Evolutionary conservation across 192 early-diverging fungal species (phyloP).

Genomic region (Coemansia sp.): DNA sequence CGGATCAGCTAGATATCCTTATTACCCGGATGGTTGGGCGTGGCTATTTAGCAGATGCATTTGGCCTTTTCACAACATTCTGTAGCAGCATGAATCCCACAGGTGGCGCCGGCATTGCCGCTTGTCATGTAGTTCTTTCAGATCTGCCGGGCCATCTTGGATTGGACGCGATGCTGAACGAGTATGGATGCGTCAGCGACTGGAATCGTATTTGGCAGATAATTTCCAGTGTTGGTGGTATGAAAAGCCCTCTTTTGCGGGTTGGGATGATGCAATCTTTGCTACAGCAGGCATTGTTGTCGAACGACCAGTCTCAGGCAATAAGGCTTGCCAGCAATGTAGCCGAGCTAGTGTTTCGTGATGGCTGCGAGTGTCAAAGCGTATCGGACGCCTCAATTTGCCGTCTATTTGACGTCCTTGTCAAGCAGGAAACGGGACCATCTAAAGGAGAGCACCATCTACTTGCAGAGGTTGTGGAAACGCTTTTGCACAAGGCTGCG

Average conservation of each 20-base stretch:
- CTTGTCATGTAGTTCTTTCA: slow-evolving; percentile 19
- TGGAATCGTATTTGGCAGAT: slow-evolving; percentile 40
- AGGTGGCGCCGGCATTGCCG: slow-evolving; percentile 1
- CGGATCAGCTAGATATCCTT: slow-evolving; percentile 18
- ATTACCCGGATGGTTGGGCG: slow-evolving; percentile 15
- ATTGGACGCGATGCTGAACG: slow-evolving; percentile 6
- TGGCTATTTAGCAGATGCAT: slow-evolving; percentile 19
- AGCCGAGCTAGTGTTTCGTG: neutral
- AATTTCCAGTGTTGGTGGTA: neutral
- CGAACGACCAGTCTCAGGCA: slow-evolving; percentile 17
- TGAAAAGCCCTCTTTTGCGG: neutral
- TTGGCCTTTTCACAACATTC: slow-evolving; percentile 17
- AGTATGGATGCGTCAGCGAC: slow-evolving; percentile 13
- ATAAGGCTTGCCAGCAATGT: slow-evolving; percentile 11
- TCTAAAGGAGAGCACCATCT: neutral
- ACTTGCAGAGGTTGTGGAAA: neutral
- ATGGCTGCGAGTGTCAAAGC: slow-evolving; percentile 1
- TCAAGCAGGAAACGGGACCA: neutral
- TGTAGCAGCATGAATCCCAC: slow-evolving; percentile 8
- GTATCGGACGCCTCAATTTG: slow-evolving; percentile 1
- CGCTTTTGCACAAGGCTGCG: slow-evolving; percentile 12
- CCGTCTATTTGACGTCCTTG: neutral
- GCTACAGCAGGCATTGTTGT: slow-evolving; percentile 17
- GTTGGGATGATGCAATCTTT: slow-evolving; percentile 2
- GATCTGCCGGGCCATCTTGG: slow-evolving; percentile 1